Base-by-base conservation (phyloP, 2,329 filamentous ascomycete genomes). In the Tolypocladium ovalisporum region DNA sequence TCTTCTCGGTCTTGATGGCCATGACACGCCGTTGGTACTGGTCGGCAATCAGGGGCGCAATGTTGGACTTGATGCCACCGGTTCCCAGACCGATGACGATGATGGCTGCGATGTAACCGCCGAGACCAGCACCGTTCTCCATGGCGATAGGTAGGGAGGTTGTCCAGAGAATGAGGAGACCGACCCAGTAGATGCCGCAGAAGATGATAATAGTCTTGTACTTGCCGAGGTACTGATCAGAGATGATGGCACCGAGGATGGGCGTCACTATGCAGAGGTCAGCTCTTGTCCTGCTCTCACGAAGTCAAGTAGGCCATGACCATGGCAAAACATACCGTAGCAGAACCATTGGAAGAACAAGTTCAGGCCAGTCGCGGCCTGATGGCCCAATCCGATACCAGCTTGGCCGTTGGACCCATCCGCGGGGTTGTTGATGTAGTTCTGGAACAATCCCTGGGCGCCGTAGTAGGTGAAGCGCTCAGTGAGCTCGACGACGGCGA, bases 1-100 rank as follows among this genome's bases (percentile, higher is more conserved):
- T 70, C 62, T 74, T 69, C 49, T 79, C 70, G 2, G 75, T 78
- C 64, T 73, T 75, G 54, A 83, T 66, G 29, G 74, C 76, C 74
- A 78, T 83, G 58, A 65, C 62, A 53, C 70, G 68, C 69, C 82
- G 69, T 77, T 82, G 64, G 63, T 87, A 85, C 71, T 89, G 86
- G 62, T 88, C 85, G 55, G 83, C 84, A 63, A 85, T 84, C 56
- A 81, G 69, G 32, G 76, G 81, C 1, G 76, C 74, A 57, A 80
- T 77, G 61, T 87, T 88, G 62, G 82, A 81, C 73, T 88, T 88
- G 75, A 89, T 87, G 59, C 83, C 83, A 63, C 85, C 85, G 2
- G 84, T 87, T 55, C 85, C 85, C 15, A 87, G 67, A 59, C 84
- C 85, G 60, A 87, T 85, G 60, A 87, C 68, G 62, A 88, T 74